Conservation (phyloP, 345 rosid species). For the Syzygium jambos region DNA sequence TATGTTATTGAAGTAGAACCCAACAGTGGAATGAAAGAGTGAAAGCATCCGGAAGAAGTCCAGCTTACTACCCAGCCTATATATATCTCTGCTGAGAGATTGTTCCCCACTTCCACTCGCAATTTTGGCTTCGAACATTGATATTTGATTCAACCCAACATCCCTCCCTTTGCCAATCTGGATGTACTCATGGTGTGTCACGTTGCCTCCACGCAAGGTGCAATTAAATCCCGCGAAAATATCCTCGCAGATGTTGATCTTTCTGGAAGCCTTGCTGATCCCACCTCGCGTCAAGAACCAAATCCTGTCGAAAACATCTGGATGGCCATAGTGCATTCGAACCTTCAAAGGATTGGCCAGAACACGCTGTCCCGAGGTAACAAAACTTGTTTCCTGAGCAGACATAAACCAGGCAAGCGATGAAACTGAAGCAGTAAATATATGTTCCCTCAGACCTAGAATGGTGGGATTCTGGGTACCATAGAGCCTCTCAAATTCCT, state of each 20-base stretch:
- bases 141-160: constrained; percentile 3
- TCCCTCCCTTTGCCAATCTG: constrained; percentile 8
- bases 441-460: constrained; percentile 6
- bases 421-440: constrained; percentile 4
- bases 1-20: constrained; percentile 2
- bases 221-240: not conserved
- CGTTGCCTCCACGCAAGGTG: constrained; percentile 3
- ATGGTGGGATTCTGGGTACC: constrained; percentile 1
- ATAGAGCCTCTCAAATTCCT: constrained; percentile 33
- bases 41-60: constrained; percentile 8
- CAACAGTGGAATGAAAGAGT: not conserved
- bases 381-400: constrained; percentile 4
- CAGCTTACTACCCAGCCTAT: constrained; percentile 2
- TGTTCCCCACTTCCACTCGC: constrained; percentile 2
- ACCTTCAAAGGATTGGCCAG: constrained; percentile 34
- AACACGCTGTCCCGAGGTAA: constrained; percentile 3
- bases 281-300: constrained; percentile 41
- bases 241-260: not conserved
- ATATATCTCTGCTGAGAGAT: constrained; percentile 2
- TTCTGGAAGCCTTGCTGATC: constrained; percentile 12
- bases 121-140: constrained; percentile 4
- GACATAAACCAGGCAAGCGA: constrained; percentile 9
- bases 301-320: constrained; percentile 34
- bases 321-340: constrained; percentile 40
- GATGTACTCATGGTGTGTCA: constrained; percentile 5